Base-by-base conservation (phyloP, 495 filamentous ascomycete species). In the Geoglossum glabrum region DNA sequence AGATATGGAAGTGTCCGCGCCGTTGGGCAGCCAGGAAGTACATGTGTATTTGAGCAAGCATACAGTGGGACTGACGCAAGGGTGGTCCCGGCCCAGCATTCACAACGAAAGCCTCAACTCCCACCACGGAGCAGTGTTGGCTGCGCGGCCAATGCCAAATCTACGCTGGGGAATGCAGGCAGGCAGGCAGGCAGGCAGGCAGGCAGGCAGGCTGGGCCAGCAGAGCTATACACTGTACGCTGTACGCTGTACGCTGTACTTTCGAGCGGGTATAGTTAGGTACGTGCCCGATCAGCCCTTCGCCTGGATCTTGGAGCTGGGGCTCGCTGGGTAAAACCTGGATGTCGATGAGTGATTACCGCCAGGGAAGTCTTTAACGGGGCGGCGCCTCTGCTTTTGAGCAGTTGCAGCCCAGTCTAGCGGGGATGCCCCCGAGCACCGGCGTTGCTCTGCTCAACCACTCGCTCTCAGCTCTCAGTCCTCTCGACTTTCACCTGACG, bases 31-130 rank as follows among this genome's bases (percentile, higher is more conserved):
- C 49, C 49, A 19, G 49, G 49, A 19, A 8, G 49, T 52, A 52
- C 49, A 52, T 52, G 49, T 21, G 49, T 52, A 52, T 52, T 52
- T 30, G 49, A 52, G 17, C 49, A 52, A 52, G 49, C 49, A 52
- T 52, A 52, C 49, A 52, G 49, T 4, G 6, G 28, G 49, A 52
- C 5, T 31, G 49, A 21, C 26, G 28, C 49, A 52, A 52, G 49
- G 49, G 30, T 52, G 49, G 30, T 52, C 49, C 49, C 49, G 9
- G 49, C 25, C 49, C 49, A 13, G 49, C 49, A 52, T 52, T 52
- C 49, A 52, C 49, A 27, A 31, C 25, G 28, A 31, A 50, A 31
- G 49, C 49, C 25, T 13, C 49, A 52, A 52, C 23, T 31, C 30
- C 49, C 49, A 52, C 49, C 28, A 31, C 3, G 25, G 28, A 31